phyloP scores from a whole-genome alignment of 495 filamentous ascomycete species.

The Tuber indicum region DNA sequence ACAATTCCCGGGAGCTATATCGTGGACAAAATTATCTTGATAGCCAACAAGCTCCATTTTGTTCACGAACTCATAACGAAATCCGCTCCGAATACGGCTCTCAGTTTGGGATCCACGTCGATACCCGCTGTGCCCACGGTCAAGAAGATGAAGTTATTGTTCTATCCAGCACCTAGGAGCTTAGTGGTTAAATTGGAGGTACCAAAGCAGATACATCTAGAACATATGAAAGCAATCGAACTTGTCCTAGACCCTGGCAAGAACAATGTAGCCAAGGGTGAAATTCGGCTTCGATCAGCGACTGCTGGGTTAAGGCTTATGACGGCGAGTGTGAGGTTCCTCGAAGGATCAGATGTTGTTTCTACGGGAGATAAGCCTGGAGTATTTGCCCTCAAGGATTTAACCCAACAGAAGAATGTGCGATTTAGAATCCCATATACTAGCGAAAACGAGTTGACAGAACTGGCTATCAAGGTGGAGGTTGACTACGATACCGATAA shows the following conservation, averaged over 20 bases:
- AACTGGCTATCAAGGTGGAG: conserved; percentile 69
- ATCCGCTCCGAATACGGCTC: conserved; percentile 20
- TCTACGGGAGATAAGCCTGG: conserved; percentile 56
- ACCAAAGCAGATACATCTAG: conserved; percentile 62
- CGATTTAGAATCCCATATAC: conserved; percentile 73
- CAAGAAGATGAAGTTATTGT: conserved; percentile 44
- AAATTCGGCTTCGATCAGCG: conserved; percentile 68
- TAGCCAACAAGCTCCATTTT: conserved; percentile 63
- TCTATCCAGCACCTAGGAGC: conserved; percentile 35
- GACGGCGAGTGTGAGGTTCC: conserved; percentile 60
- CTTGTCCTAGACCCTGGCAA: conserved; percentile 66
- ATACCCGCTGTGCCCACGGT: conserved; percentile 44
- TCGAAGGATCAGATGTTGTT: conserved; percentile 49
- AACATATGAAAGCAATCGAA: conserved; percentile 67
- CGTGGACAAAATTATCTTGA: conserved; percentile 64
- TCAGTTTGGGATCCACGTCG: conserved; percentile 36
- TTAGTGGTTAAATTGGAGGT: conserved; percentile 35
- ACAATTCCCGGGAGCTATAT: conserved; percentile 69
- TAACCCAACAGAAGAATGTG: conserved; percentile 50
- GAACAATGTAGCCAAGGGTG: conserved; percentile 63
- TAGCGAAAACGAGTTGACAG: conserved; percentile 66
- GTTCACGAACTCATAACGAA: conserved; percentile 51
- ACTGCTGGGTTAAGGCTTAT: conserved; percentile 83
- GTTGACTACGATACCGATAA: conserved; percentile 67
- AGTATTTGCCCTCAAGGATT: conserved; percentile 55